Conservation (phyloP, 345 rosid species). For the Leavenworthia alabamica region DNA sequence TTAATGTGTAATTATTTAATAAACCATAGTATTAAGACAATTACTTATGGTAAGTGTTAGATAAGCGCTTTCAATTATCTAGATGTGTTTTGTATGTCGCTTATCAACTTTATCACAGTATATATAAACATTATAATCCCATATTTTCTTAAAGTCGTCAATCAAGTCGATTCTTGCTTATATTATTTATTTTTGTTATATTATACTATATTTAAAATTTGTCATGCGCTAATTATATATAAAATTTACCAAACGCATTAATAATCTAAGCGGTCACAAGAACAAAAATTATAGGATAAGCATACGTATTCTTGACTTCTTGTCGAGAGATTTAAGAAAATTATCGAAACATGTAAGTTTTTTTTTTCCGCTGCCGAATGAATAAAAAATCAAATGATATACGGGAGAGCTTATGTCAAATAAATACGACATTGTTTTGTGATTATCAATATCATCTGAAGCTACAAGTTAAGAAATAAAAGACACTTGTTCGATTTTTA, state of each 20-base stretch:
- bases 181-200: background rate
- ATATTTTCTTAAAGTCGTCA: background rate
- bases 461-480: background rate
- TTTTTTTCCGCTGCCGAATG: background rate
- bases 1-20: constrained; percentile 10
- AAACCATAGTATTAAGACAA: constrained; percentile 13
- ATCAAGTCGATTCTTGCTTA: constrained; percentile 22
- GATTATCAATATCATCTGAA: background rate
- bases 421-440: background rate
- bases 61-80: constrained; percentile 25
- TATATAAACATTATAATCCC: too few species aligned
- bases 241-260: background rate
- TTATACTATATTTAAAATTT: background rate
- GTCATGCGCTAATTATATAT: background rate
- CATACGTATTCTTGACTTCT: background rate
- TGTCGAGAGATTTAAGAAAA: background rate
- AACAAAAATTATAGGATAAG: background rate
- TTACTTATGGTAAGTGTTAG: constrained; percentile 9
- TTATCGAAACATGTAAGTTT: background rate
- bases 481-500: constrained; percentile 12
- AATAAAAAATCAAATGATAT: constrained; percentile 6
- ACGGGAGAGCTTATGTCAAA: constrained; percentile 1
- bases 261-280: background rate
- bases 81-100: background rate
- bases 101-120: constrained; percentile 21